phyloP scores from a whole-genome alignment of 2,329 filamentous ascomycete genomes.

The Helotiales sp. region DNA sequence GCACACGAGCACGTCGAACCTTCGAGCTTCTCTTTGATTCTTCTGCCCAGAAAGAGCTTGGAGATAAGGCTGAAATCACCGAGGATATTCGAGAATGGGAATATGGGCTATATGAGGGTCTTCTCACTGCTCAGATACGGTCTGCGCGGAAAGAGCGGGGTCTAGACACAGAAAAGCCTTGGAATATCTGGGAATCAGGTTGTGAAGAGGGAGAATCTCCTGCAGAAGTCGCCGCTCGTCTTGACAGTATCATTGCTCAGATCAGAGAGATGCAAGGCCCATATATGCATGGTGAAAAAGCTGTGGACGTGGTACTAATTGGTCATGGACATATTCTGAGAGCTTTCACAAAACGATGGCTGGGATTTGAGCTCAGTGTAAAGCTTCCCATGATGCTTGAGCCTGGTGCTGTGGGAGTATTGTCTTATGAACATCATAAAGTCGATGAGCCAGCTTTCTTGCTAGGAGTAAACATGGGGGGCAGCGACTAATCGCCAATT shows the following conservation, averaged over 20 bases:
- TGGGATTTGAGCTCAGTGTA: conserved; percentile 42
- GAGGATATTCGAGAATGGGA: conserved; percentile 51
- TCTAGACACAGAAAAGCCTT: conserved; percentile 44
- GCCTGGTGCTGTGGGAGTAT: conserved; percentile 39
- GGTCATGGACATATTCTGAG: conserved; percentile 51
- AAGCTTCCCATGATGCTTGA: conserved; percentile 40
- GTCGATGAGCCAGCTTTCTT: conserved; percentile 39
- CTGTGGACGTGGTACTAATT: conserved; percentile 50
- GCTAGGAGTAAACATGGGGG: conserved; percentile 37
- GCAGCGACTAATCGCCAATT: background rate
- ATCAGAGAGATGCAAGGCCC: conserved; percentile 49
- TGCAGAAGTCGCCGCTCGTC: conserved; percentile 45
- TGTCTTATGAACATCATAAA: conserved; percentile 39
- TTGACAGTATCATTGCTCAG: conserved; percentile 51
- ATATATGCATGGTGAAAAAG: conserved; percentile 42
- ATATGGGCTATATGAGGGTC: conserved; percentile 51
- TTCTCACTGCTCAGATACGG: conserved; percentile 45
- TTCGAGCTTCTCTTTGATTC: conserved; percentile 45
- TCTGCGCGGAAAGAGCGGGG: conserved; percentile 39
- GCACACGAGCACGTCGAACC: conserved; percentile 46
- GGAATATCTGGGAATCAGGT: conserved; percentile 54
- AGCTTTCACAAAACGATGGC: conserved; percentile 56
- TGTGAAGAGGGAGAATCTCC: conserved; percentile 51
- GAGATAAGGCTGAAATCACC: conserved; percentile 36
- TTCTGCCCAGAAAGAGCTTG: conserved; percentile 20